Percentiles rank a stretch among this genome's conserved stretches.
Conservation (phyloP, 306 rosid genomes). For the Crataegus laevigata region DNA sequence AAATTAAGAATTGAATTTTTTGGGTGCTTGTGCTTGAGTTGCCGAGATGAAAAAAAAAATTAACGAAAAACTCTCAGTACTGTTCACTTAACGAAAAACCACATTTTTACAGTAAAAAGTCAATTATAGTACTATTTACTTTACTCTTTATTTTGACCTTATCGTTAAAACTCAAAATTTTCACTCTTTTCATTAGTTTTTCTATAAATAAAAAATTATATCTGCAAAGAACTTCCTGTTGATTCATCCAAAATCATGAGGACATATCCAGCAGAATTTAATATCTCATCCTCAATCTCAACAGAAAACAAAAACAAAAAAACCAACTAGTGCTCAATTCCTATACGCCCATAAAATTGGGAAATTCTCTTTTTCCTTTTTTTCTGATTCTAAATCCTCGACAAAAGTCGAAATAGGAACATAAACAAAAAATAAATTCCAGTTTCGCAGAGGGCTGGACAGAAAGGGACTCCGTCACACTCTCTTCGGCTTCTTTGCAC, state of each 20-base stretch:
- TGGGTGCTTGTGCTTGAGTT: too few species aligned
- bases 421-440: background rate
- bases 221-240: background rate
- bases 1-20: too few species aligned
- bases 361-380: background rate
- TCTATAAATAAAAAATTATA: too few species aligned
- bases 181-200: too few species aligned
- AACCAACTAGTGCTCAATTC: background rate
- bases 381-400: background rate
- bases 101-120: too few species aligned
- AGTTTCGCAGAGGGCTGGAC: slow-evolving; percentile 9
- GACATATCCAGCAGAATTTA: background rate
- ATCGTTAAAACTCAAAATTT: too few species aligned
- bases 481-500: slow-evolving; percentile 39
- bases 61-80: too few species aligned
- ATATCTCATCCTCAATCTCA: background rate
- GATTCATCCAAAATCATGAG: background rate
- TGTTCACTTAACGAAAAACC: too few species aligned
- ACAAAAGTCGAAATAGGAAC: background rate
- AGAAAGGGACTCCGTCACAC: slow-evolving; percentile 8
- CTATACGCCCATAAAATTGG: background rate
- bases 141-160: too few species aligned
- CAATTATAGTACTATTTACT: too few species aligned
- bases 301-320: too few species aligned
- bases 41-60: too few species aligned